phyloP scores from a whole-genome alignment of 2,329 filamentous ascomycete species.

The Rutstroemia sp. region DNA sequence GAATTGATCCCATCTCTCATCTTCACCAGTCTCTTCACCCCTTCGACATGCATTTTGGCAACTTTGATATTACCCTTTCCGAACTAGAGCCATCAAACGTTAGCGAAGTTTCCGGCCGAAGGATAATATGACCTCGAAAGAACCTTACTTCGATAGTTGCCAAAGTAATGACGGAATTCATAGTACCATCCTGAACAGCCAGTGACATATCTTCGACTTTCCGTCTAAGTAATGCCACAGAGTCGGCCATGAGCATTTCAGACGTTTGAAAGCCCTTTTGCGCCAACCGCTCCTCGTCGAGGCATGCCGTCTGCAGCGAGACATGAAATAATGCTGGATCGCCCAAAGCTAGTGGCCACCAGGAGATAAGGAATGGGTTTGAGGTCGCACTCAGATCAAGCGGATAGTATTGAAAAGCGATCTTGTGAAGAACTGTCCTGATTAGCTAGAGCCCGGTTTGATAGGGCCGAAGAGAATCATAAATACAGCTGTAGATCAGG shows the following conservation, averaged over 20 bases:
- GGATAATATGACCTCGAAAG: no score
- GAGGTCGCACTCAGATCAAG: constrained; percentile 43
- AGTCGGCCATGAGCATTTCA: constrained; percentile 49
- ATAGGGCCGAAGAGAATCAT: no score
- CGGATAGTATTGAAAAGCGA: constrained; percentile 54
- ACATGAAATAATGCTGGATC: constrained; percentile 52
- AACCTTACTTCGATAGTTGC: no score
- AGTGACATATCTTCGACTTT: constrained; percentile 40
- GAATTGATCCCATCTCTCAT: constrained; percentile 16
- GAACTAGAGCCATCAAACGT: no score
- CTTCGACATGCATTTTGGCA: constrained; percentile 32
- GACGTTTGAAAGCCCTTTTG: constrained; percentile 46
- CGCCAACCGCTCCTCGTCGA: constrained; percentile 45
- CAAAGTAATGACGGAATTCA: no score
- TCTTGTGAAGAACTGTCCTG: constrained; percentile 46
- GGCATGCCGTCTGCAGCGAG: constrained; percentile 49
- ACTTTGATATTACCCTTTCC: constrained; percentile 20
- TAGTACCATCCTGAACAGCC: constrained; percentile 46
- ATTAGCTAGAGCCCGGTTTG: no score
- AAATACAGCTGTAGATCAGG: no score
- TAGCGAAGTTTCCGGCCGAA: no score
- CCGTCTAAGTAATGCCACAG: constrained; percentile 42
- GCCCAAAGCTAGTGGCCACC: constrained; percentile 50
- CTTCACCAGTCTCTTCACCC: constrained; percentile 18
- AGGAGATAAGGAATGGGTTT: constrained; percentile 51